Base-by-base conservation (phyloP, 2,329 filamentous ascomycete genomes). In the Aquanectria penicillioides region DNA sequence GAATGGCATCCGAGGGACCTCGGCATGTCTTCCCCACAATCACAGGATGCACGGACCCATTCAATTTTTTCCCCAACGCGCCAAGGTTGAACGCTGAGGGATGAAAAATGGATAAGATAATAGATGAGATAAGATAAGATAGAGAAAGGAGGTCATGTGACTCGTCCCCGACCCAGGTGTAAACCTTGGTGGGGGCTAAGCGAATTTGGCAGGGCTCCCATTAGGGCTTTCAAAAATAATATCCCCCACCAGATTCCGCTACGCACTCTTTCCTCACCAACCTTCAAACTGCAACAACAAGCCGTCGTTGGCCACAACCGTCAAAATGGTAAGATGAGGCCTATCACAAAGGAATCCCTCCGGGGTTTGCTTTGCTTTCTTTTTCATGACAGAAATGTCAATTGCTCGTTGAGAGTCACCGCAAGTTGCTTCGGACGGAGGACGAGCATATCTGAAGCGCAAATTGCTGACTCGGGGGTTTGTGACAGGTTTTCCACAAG, bases 401-500 rank as follows among this genome's bases (percentile, higher is more conserved):
- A 69, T 71, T 76, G 73, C 72, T 78, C 72, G 72, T 75, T 74
- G 71, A 86, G 90, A 91, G 91, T 95, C 92, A 84, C 84, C 87
- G 93, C 94, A 97, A 97, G 92, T 93, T 97, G 93, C 93, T 97
- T 97, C 94, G 94, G 92, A 91, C 69, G 70, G 81, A 81, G 80
- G 79, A 75, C 66, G 76, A 78, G 76, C 74, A 77, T 71, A 74
- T 87, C 94, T 97, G 94, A 97, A 97, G 94, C 93, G 94, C 88
- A 89, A 97, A 97, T 97, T 97, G 94, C 94, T 97, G 94, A 97
- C 93, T 97, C 92, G 89, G 81, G 85, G 84, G 81, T 81, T 79
- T 75, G 63, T 78, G 69, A 71, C 78, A 97, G 93, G 78, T 87
- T 82, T 94, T 93, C 90, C 88, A 92, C 87, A 98, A 98, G 89